Evolutionary conservation across 305 asterid species (phyloP).

Genomic region (Solanum hybrid): DNA sequence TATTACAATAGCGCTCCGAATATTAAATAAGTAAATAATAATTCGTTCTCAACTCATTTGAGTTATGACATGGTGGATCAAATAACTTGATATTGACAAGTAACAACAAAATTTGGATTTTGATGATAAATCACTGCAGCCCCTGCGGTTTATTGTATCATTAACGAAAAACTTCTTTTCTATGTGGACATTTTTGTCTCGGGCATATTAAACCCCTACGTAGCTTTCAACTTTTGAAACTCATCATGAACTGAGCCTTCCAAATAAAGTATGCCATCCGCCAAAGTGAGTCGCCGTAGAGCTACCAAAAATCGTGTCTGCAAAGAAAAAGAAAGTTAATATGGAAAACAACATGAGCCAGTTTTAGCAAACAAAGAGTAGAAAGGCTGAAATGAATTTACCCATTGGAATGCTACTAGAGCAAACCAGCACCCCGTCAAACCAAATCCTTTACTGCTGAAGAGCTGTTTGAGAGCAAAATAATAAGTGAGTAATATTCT

Average conservation of each 20-base stretch:
- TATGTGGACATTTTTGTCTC: no score
- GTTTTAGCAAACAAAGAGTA: background rate
- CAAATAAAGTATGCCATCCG: no score
- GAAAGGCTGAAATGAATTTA: conserved; percentile 8
- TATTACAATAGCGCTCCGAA: background rate
- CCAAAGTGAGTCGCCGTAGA: no score
- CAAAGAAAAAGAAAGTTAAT: no score
- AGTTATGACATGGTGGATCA: background rate
- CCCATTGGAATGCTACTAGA: conserved; percentile 93
- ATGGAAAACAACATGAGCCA: background rate
- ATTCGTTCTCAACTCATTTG: background rate
- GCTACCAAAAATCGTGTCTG: no score
- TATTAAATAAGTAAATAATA: background rate
- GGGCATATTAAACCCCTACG: no score
- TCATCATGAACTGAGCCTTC: no score
- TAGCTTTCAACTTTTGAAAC: no score
- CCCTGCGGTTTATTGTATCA: background rate
- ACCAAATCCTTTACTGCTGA: conserved; percentile 62
- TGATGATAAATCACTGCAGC: background rate
- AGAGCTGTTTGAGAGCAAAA: conserved; percentile 26
- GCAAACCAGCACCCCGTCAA: conserved; percentile 78
- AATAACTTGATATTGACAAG: background rate
- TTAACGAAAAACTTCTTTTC: background rate
- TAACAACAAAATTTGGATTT: background rate
- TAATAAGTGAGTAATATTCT: background rate